Conservation (phyloP, 164 flowering plant species). For the Vitis labrusca region DNA sequence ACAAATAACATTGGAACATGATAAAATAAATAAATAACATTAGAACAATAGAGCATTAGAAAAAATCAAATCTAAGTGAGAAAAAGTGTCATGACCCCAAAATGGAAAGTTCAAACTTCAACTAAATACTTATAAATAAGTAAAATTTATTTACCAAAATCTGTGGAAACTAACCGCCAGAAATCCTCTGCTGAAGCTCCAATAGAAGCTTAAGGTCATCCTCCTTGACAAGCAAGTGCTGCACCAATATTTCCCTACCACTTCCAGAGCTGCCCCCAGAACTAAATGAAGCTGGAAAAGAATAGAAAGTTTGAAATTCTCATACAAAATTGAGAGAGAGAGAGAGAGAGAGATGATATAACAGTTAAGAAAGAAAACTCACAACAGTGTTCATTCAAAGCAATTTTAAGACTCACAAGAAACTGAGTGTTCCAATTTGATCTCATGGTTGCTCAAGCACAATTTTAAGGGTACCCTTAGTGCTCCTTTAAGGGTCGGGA, state of each 20-base stretch:
- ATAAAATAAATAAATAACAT: neutral
- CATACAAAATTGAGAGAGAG: neutral
- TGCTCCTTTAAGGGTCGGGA: no score
- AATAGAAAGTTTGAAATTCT: neutral
- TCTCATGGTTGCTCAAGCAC: no score
- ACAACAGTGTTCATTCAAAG: no score
- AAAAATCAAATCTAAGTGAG: neutral
- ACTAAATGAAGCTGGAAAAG: constrained; percentile 55
- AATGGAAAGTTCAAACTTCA: neutral
- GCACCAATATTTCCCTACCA: constrained; percentile 73
- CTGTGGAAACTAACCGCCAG: constrained; percentile 44
- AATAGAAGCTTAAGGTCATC: constrained; percentile 61
- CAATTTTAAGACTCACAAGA: no score
- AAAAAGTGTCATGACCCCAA: neutral
- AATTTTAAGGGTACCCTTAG: no score
- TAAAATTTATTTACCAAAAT: neutral
- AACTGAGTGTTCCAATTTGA: no score
- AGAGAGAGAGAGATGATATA: neutral
- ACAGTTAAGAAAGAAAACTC: no score
- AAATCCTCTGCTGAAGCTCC: constrained; percentile 60
- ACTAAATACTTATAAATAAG: neutral
- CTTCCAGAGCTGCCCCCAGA: constrained; percentile 38
- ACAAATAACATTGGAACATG: constrained; percentile 5
- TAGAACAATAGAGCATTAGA: neutral
- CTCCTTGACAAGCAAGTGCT: constrained; percentile 87